A percentile compares a stretch with the other conserved stretches of the same genome.
phyloP scores from a whole-genome alignment of 1,284 basidiomycete genomes.

The Boletus sp. region DNA sequence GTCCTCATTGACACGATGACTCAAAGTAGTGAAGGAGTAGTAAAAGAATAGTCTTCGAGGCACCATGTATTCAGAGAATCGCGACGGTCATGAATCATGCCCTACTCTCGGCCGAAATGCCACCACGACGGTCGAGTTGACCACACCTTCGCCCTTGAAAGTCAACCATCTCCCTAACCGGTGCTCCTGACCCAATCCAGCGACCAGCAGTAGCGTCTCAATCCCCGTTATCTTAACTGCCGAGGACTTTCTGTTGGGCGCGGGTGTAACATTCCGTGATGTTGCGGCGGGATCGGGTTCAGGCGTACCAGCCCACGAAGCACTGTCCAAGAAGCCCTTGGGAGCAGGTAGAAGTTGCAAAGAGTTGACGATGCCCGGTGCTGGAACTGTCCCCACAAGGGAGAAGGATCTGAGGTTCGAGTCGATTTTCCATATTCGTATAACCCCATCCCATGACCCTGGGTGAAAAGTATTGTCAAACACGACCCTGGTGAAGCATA shows the following conservation, averaged over 20 bases:
- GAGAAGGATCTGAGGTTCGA: conserved; percentile 72
- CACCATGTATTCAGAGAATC: too few species aligned
- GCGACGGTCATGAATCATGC: conserved; percentile 5
- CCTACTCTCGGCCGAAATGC: conserved; percentile 24
- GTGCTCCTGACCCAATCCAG: conserved; percentile 83
- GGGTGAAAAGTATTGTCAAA: conserved; percentile 13
- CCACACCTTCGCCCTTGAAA: conserved; percentile 62
- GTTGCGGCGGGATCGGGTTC: neutral
- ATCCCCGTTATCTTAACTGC: conserved; percentile 24
- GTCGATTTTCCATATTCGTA: conserved; percentile 89
- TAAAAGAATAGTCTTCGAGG: too few species aligned
- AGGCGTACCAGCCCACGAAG: conserved; percentile 18
- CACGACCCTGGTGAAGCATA: neutral
- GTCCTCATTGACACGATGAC: too few species aligned
- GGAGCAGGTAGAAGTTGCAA: conserved; percentile 75
- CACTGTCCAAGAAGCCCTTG: conserved; percentile 37
- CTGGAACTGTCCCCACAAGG: conserved; percentile 58
- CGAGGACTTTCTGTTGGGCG: conserved; percentile 8
- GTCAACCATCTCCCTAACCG: conserved; percentile 86
- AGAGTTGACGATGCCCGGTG: conserved; percentile 84
- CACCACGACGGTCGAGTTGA: conserved; percentile 73
- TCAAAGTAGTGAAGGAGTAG: too few species aligned
- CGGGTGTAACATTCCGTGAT: neutral
- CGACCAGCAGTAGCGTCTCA: conserved; percentile 63
- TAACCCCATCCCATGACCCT: conserved; percentile 90